Conservation (phyloP, 2,329 filamentous ascomycete genomes). For the Erysiphe neolycopersici region DNA sequence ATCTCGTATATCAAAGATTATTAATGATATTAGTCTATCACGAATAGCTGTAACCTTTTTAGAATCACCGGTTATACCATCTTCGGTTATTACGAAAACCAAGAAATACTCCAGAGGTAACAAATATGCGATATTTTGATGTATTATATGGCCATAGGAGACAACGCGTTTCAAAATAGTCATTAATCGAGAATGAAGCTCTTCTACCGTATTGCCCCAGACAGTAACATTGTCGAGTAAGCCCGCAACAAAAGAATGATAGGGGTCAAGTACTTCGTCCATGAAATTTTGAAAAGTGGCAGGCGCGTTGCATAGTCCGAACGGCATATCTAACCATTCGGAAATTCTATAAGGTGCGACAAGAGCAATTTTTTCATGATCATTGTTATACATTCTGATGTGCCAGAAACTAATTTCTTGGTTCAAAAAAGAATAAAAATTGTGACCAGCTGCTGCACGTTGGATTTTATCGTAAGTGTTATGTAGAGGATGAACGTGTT, state of each 20-base stretch:
- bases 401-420: not conserved
- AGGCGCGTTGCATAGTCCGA: not conserved
- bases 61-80: not conserved
- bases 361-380: not conserved
- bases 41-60: not conserved
- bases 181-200: not conserved
- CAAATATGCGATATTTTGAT: not conserved
- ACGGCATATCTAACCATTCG: not conserved
- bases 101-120: not conserved
- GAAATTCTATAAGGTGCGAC: not conserved
- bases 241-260: not conserved
- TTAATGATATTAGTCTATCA: not conserved
- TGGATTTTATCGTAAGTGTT: not conserved
- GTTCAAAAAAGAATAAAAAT: not conserved
- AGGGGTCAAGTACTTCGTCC: not conserved
- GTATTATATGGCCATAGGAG: not conserved
- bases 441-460: not conserved
- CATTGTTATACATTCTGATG: not conserved
- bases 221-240: not conserved
- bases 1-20: not conserved
- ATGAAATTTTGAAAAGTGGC: constrained; percentile 1
- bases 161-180: not conserved
- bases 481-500: not conserved
- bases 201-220: not conserved
- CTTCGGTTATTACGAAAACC: not conserved